These are phyloP conservation scores for Mycena metata DNA, from an alignment of 768 basidiomycete species.

Conservation along the genomic window DNA sequence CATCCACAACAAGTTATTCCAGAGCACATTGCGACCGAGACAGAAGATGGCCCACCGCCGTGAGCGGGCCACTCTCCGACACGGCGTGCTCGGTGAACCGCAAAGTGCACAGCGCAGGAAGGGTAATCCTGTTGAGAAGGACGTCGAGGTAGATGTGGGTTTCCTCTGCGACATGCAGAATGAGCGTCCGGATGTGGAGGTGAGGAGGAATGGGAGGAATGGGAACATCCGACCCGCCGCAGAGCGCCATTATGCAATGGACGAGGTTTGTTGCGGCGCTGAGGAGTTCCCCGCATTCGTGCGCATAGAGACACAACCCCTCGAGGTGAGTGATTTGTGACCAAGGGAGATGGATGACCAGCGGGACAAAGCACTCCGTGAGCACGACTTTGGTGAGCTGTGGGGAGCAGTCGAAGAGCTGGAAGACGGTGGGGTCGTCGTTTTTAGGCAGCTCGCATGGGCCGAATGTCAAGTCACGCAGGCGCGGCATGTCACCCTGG, in stretches of 20 bases:
- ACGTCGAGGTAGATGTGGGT: too few relatives aligned
- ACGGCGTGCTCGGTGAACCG: too few relatives aligned
- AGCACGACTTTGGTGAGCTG: constrained; percentile 4
- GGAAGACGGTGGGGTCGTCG: background rate
- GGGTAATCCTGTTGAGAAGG: too few relatives aligned
- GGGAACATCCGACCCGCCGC: background rate
- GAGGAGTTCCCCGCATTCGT: constrained; percentile 4
- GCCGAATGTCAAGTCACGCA: constrained; percentile 16
- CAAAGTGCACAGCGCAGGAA: too few relatives aligned
- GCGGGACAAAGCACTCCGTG: background rate
- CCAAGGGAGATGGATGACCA: constrained; percentile 14
- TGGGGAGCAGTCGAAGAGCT: constrained; percentile 12
- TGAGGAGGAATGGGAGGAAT: background rate
- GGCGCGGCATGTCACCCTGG: constrained; percentile 20
- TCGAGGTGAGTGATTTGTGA: constrained; percentile 1
- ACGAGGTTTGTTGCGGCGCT: background rate
- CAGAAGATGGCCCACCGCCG: too few relatives aligned
- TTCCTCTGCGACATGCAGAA: background rate
- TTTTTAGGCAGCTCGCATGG: background rate
- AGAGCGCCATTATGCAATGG: background rate
- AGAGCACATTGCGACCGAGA: too few relatives aligned
- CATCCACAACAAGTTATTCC: too few relatives aligned
- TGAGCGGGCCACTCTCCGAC: too few relatives aligned
- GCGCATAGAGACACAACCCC: constrained; percentile 1
- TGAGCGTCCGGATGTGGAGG: background rate